Evolutionary conservation across 176 grass and related monocot genomes (phyloP), one percentile per base, ranked within the genome.

Genomic region (Phyllostachys edulis): DNA sequence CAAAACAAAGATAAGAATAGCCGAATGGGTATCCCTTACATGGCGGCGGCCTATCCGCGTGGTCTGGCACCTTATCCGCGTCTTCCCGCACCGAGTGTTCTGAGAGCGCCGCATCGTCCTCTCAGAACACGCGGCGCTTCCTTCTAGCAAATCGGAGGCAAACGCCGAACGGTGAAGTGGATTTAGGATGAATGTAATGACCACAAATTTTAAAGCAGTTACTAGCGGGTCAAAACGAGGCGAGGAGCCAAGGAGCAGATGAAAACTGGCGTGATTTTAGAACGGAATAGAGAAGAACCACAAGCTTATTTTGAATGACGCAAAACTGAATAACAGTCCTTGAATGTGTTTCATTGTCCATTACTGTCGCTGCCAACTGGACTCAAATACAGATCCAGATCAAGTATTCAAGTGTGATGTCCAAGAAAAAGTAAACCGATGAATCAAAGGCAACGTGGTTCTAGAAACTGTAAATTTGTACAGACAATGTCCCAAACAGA

Each of bases 381-480:
- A 86, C 69, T 56, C 26, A 39, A 69, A n/a, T 86, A 86, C 64
- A 86, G 57, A 57, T 20, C 73, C 41, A 79, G 66, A 83, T 55
- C 65, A 82, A 66, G 36, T 45, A 79, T 72, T 45, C 55, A 72
- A 56, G 41, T 45, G 84, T 72, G 66, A 9, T 24, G 79, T 90
- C 45, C 52, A 81, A 85, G 63, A 69, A 87, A 74, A 1, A 63
- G 62, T 45, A 11, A 82, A 60, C 62, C 20, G 27, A 69, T 8
- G 6, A 76, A 87, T 21, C 50, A 14, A 85, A 68, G 42, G 52
- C 10, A 15, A 61, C 18, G 42, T 55, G 44, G 82, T 69, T 86
- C 47, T 69, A 57, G 20, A 60, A 86, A 72, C 57, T 3, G 67
- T 47, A 73, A 57, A 84, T 67, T 86, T 90, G 79, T 90, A 90